Conservation (phyloP, 73 alveolate species). For the Blepharisma stoltei region DNA sequence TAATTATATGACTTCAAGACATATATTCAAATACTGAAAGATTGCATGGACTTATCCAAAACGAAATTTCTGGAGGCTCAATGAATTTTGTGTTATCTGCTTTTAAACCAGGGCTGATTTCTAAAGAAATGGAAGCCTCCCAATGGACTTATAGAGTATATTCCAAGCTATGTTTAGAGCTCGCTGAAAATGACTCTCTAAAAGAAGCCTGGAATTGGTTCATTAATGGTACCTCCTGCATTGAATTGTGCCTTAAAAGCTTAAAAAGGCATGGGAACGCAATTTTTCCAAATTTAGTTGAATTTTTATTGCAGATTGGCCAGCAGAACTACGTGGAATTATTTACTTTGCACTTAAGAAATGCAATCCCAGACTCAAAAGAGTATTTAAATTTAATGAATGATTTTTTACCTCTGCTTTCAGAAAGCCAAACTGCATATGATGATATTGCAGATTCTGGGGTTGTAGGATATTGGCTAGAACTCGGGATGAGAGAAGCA, state of each 20-base stretch:
- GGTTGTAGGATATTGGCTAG: constrained; percentile 70
- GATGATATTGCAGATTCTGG: constrained; percentile 58
- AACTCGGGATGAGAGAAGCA: constrained; percentile 52
- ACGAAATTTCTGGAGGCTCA: constrained; percentile 31
- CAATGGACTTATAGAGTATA: constrained; percentile 58
- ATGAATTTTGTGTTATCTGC: constrained; percentile 30
- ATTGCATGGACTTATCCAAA: constrained; percentile 34
- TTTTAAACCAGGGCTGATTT: constrained; percentile 68
- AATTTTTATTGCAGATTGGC: constrained; percentile 35
- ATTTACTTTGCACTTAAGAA: constrained; percentile 45
- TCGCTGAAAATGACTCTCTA: constrained; percentile 50
- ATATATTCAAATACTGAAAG: constrained; percentile 52
- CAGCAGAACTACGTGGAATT: constrained; percentile 46
- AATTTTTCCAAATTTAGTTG: constrained; percentile 40
- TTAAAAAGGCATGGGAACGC: constrained; percentile 74
- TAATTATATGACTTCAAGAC: constrained; percentile 63
- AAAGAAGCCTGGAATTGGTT: constrained; percentile 83
- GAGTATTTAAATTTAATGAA: constrained; percentile 40
- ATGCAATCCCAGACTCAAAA: constrained; percentile 38
- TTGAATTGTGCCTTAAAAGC: constrained; percentile 70
- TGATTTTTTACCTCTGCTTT: constrained; percentile 41
- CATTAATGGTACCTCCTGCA: constrained; percentile 69
- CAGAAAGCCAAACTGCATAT: constrained; percentile 36
- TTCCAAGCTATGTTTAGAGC: constrained; percentile 62
- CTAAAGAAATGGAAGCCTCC: constrained; percentile 62